A percentile compares a stretch with the other conserved stretches of the same genome.
Evolutionary conservation across 2,329 filamentous ascomycete species (phyloP).

Genomic region (Chrysoporthe deuterocubensis): DNA sequence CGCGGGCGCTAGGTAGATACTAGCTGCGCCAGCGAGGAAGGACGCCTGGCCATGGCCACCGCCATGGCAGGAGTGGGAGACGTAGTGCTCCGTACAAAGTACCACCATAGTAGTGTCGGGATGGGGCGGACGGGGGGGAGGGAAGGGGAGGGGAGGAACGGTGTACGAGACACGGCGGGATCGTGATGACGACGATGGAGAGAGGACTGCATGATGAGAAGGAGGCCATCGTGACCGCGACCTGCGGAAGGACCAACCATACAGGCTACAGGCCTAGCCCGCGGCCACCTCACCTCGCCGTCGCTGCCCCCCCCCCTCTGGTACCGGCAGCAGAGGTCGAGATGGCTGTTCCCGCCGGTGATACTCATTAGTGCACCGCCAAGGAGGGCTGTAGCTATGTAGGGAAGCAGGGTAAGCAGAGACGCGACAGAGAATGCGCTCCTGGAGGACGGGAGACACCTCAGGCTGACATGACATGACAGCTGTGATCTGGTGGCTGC

Average conservation of each 20-base stretch:
- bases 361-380: not conserved
- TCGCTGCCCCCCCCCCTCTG: too few relatives aligned
- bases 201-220: not conserved
- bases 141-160: slow-evolving; percentile 10
- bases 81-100: not conserved
- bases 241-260: not conserved
- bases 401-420: not conserved
- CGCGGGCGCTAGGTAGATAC: slow-evolving; percentile 9
- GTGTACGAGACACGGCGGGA: not conserved
- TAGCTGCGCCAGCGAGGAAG: slow-evolving; percentile 11
- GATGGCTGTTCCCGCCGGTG: not conserved
- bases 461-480: not conserved
- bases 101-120: not conserved
- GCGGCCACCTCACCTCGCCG: slow-evolving; percentile 2
- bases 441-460: too few relatives aligned
- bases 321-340: too few relatives aligned
- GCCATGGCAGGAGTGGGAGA: slow-evolving; percentile 3
- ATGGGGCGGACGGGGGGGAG: not conserved
- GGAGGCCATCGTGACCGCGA: not conserved
- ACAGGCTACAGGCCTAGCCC: too few relatives aligned
- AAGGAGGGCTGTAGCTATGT: too few relatives aligned
- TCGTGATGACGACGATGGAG: not conserved
- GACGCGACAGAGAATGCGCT: not conserved
- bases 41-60: not conserved
- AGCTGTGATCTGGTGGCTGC: slow-evolving; percentile 2